Base-by-base conservation (phyloP, 768 basidiomycete species). In the Kwoniella newhampshirensis region DNA sequence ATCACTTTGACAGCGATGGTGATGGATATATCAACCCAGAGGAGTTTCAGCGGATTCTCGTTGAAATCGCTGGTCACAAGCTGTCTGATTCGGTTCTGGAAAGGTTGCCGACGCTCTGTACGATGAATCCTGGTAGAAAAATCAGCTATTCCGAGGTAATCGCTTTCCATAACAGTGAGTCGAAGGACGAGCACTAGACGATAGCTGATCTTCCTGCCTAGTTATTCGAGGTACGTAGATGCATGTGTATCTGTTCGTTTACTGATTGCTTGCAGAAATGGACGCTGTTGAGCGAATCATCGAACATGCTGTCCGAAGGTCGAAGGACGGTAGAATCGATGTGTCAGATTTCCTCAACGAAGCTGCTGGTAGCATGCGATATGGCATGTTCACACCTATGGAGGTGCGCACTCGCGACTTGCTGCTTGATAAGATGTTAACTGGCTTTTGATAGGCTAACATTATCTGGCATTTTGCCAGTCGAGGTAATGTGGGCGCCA, bases 381-480 rank as follows among this genome's bases (percentile, higher is more conserved):
- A 98, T 76, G 88, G 90, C 36, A 82, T 94, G 50, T 97, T 97
- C 77, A 93, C 91, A 0, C 94, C 94, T 3, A 94, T 97, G 89
- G 94, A 98, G 77, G 91, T 88, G n/a, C 84, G 59, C n/a, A n/a
- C n/a, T n/a, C n/a, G n/a, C n/a, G n/a, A n/a, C n/a, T n/a, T n/a
- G n/a, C n/a, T n/a, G n/a, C n/a, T n/a, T n/a, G n/a, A n/a, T n/a
- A n/a, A n/a, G n/a, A n/a, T n/a, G n/a, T n/a, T n/a, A n/a, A n/a
- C n/a, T 18, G 42, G 5, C 40, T 39, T n/a, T 1, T 8, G 13
- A 8, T 30, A 71, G 63, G 76, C 74, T 25, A 71, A 87, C 51
- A 96, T 98, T 70, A 86, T 99, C 69, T 99, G 97, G 80, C 94
- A 99, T 77, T 98, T 97, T 78, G 92, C 92, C 25, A 86, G 89